Evolutionary conservation across 208 protist genomes (phyloP).

Genomic region (Herpetomonas muscarum): DNA sequence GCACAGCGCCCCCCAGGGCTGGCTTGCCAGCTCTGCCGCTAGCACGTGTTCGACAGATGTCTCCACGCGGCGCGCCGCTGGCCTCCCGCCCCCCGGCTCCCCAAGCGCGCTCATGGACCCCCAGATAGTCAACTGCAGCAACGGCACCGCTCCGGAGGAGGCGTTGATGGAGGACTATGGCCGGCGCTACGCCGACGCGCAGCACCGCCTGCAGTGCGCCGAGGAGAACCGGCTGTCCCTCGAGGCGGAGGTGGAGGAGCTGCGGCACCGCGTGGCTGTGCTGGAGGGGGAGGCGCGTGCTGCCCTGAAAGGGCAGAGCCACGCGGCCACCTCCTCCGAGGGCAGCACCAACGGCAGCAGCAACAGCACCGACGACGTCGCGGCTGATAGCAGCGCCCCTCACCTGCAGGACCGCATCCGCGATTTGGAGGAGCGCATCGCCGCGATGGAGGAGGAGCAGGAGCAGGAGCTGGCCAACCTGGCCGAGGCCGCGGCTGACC

Average conservation of each 20-base stretch:
- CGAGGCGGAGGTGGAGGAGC: slow-evolving; percentile 27
- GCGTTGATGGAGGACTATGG: slow-evolving; percentile 33
- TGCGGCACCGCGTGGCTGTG: slow-evolving; percentile 10
- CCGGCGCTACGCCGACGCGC: slow-evolving; percentile 36
- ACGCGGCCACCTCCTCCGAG: no score
- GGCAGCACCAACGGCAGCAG: no score
- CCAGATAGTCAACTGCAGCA: neutral
- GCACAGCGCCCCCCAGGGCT: slow-evolving; percentile 19
- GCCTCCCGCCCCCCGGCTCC: no score
- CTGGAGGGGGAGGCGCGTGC: neutral
- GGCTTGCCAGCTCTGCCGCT: no score
- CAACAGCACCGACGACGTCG: no score
- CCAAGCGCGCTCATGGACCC: no score
- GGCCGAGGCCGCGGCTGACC: slow-evolving; percentile 39
- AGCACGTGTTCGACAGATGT: no score
- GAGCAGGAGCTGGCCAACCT: slow-evolving; percentile 54
- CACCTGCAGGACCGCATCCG: neutral
- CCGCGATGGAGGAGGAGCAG: slow-evolving; percentile 20
- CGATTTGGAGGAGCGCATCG: slow-evolving; percentile 1
- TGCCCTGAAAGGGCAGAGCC: neutral
- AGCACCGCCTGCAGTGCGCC: slow-evolving; percentile 27
- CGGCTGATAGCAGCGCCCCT: no score
- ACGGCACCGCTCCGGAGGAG: neutral
- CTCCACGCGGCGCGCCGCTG: no score
- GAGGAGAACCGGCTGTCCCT: slow-evolving; percentile 28